phyloP scores from a whole-genome alignment of 2,329 filamentous ascomycete species.

The Didymellaceae sp. region DNA sequence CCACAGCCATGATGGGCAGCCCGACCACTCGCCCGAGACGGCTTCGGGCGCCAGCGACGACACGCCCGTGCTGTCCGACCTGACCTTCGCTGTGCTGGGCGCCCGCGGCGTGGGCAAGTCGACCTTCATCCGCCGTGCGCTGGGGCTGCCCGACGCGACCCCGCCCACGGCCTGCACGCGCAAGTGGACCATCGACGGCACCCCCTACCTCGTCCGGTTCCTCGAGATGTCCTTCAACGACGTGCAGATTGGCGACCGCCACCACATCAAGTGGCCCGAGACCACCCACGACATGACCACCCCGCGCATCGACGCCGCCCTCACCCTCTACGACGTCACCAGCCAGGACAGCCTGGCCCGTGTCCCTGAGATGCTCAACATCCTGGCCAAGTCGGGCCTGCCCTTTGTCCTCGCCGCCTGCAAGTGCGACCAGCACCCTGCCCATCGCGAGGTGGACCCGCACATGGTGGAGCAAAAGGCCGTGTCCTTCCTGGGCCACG shows the following conservation, averaged over 20 bases:
- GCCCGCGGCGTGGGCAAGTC: conserved; percentile 63
- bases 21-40: conserved; percentile 25
- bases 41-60: conserved; percentile 38
- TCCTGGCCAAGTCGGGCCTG: conserved; percentile 72
- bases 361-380: conserved; percentile 75
- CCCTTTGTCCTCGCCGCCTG: conserved; percentile 84
- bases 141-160: conserved; percentile 59
- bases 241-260: conserved; percentile 58
- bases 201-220: conserved; percentile 63
- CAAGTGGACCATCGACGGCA: conserved; percentile 64
- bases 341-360: conserved; percentile 76
- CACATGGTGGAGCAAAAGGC: conserved; percentile 70
- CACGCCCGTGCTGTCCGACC: conserved; percentile 54
- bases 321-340: conserved; percentile 88
- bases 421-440: conserved; percentile 83
- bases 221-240: conserved; percentile 62
- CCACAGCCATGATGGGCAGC: no score
- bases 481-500: conserved; percentile 63
- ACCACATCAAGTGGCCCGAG: conserved; percentile 64
- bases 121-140: conserved; percentile 63
- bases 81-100: conserved; percentile 66
- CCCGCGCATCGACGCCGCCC: conserved; percentile 79
- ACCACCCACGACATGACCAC: conserved; percentile 69
- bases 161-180: conserved; percentile 54
- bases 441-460: conserved; percentile 73